These are phyloP conservation scores for Fistulinella cinereoalba DNA, from an alignment of 1,284 basidiomycete species.

Conservation along the genomic window DNA sequence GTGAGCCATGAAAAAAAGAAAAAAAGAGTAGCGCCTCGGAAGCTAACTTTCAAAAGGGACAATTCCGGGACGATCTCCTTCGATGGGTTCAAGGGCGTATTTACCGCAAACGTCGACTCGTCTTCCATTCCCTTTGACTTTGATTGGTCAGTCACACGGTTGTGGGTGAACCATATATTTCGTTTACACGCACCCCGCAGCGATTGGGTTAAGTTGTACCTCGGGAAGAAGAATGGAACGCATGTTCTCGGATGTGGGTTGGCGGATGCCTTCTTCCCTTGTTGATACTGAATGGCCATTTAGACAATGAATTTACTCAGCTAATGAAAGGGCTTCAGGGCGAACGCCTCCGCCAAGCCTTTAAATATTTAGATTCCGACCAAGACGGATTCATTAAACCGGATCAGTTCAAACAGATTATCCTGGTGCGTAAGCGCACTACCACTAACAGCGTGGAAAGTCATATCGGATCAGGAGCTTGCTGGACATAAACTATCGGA, in stretches of 20 bases:
- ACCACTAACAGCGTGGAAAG: not conserved
- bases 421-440: constrained; percentile 56
- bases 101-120: constrained; percentile 75
- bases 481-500: constrained; percentile 94
- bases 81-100: constrained; percentile 90
- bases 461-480: constrained; percentile 64
- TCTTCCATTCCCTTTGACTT: constrained; percentile 93
- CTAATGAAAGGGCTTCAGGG: constrained; percentile 97
- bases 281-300: constrained; percentile 2
- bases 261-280: constrained; percentile 4
- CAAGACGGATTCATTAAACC: constrained; percentile 90
- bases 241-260: constrained; percentile 89
- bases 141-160: constrained; percentile 60
- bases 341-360: constrained; percentile 90
- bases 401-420: constrained; percentile 90
- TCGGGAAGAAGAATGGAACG: constrained; percentile 84
- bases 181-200: constrained; percentile 37
- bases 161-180: constrained; percentile 7
- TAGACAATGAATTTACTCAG: constrained; percentile 93
- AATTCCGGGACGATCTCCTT: constrained; percentile 86
- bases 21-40: not conserved
- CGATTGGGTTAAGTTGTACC: constrained; percentile 92
- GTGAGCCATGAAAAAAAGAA: constrained; percentile 46
- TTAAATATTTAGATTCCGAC: constrained; percentile 85
- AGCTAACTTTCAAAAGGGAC: constrained; percentile 51